These are phyloP conservation scores for Carex pumila DNA, from an alignment of 176 grass and related monocot genomes.

Conservation along the genomic window DNA sequence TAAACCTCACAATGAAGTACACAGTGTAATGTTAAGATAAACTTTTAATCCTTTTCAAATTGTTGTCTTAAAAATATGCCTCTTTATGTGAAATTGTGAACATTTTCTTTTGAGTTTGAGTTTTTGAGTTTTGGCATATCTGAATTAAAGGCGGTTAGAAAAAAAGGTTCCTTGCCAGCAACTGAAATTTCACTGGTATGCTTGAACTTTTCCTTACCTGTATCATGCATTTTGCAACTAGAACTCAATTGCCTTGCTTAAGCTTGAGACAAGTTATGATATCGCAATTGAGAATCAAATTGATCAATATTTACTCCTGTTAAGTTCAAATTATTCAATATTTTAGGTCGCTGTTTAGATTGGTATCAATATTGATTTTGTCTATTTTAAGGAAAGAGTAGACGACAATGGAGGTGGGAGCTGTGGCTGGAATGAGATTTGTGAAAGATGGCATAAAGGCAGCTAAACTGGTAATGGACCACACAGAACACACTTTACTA, in stretches of 20 bases:
- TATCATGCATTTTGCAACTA: not conserved
- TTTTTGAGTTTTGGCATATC: not conserved
- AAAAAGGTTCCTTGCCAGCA: not conserved
- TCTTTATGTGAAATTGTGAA: not conserved
- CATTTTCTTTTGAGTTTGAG: too few relatives aligned
- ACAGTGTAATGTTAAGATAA: not conserved
- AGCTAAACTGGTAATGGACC: conserved; percentile 80
- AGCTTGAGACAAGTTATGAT: not conserved
- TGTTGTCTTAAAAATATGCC: not conserved
- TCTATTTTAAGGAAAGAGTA: conserved; percentile 31
- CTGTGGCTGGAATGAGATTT: conserved; percentile 84
- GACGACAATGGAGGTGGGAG: conserved; percentile 90
- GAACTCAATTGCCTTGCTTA: not conserved
- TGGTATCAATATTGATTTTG: not conserved
- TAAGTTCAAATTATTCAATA: not conserved
- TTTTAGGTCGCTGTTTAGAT: not conserved
- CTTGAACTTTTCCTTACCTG: not conserved
- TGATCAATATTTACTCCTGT: not conserved
- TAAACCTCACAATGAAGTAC: not conserved
- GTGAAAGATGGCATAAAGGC: conserved; percentile 83
- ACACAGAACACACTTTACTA: conserved; percentile 68
- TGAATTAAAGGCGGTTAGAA: not conserved
- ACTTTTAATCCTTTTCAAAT: not conserved
- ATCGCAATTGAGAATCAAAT: not conserved
- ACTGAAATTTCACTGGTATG: not conserved